phyloP scores from a whole-genome alignment of 768 basidiomycete species.

The Lenzites betulinus region DNA sequence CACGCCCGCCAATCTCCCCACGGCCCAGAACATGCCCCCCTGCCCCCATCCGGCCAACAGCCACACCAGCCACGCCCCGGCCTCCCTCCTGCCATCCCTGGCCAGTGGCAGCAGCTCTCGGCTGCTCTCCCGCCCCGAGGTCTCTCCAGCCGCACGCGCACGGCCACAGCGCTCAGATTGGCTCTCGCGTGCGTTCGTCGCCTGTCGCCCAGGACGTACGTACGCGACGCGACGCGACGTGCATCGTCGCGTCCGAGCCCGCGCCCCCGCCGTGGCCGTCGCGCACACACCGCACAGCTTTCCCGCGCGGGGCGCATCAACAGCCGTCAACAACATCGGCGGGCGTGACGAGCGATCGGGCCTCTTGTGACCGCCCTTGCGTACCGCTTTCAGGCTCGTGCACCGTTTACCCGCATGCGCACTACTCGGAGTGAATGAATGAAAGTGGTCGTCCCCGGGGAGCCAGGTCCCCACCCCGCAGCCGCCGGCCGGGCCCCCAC shows the following conservation, averaged over 20 bases:
- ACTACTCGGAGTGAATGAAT: background rate
- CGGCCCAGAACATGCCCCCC: background rate
- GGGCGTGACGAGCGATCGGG: no score
- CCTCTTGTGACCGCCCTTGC: no score
- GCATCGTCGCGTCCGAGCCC: background rate
- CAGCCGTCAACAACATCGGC: slow-evolving; percentile 11
- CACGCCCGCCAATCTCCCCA: background rate
- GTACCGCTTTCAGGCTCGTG: background rate
- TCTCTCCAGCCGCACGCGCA: background rate
- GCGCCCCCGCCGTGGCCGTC: background rate
- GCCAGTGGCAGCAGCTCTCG: background rate
- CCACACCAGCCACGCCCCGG: background rate
- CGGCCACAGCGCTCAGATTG: slow-evolving; percentile 3
- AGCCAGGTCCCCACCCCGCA: background rate
- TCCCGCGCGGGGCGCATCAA: slow-evolving; percentile 7
- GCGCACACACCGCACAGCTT: slow-evolving; percentile 12
- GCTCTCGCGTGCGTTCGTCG: slow-evolving; percentile 4
- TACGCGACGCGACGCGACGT: background rate
- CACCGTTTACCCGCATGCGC: background rate
- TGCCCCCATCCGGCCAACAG: background rate
- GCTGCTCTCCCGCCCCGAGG: background rate
- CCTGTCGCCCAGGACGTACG: background rate
- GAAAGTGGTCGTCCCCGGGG: no score
- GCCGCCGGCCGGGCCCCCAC: no score
- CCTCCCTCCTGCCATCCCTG: background rate